Evolutionary conservation across 2,329 filamentous ascomycete genomes (phyloP), one percentile per base, ranked within the genome.

Genomic region (Claviceps sp.): DNA sequence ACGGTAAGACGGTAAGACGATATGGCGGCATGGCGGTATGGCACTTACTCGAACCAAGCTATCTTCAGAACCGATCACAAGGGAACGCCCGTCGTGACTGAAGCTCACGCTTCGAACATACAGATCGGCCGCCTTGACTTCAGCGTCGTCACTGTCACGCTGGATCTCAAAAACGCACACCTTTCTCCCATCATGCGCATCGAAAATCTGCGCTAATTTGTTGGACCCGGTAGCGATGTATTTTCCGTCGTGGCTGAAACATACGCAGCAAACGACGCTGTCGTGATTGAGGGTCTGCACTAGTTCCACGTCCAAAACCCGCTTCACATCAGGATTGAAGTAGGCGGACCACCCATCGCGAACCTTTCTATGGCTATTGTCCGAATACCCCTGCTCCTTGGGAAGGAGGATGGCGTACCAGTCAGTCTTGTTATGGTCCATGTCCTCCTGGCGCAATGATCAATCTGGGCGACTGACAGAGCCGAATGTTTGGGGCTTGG

Each of bases 51-150:
- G 78, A 64, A 98, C 97, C 62, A 95, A 79, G 73, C 96, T 97
- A 70, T 98, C 93, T 67, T 97, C 91, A 2, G 93, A 93, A 64
- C 93, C 93, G 16, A 93, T 97, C 4, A 93, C 93, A 37, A 98
- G 79, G 61, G 88, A 95, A 63, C 86, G 85, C 55, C 93, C 91
- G 66, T 97, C 90, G 11, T 93, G 93, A 65, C 91, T 97, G 76
- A 98, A 98, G 76, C 93, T 97, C 51, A 98, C 93, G 62, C 91
- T 97, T 60, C 93, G 78, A 61, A 98, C 97, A 68, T 97, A 98
- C 36, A 97, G 75, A 69, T 98, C 93, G 34, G 91, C 90, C 51
- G 86, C 83, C 60, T 90, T 83, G 58, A 94, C 88, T 9, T 62
- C 58, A 45, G 89, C 87, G 45, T 78, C 84, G 60, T 91, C 86